A percentile compares a stretch with the other conserved stretches of the same genome.
Conservation (phyloP, 1,284 basidiomycete species). For the Leccinum pallidistipes region DNA sequence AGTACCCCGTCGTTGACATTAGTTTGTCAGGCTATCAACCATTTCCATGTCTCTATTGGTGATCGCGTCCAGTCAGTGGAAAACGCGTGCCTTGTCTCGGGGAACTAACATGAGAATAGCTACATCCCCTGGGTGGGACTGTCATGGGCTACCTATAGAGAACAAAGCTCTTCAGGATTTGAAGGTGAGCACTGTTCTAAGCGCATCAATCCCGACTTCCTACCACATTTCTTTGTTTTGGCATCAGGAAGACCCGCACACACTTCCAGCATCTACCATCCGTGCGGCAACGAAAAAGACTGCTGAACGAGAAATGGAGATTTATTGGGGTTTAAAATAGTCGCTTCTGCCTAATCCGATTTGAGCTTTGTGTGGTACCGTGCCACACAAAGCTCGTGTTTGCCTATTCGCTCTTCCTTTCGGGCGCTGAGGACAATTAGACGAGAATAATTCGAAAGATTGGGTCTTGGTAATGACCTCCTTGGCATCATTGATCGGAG, state of each 20-base stretch:
- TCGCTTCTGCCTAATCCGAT: too few species aligned
- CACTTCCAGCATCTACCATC: constrained; percentile 62
- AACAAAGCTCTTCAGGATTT: constrained; percentile 84
- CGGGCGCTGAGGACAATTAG: too few species aligned
- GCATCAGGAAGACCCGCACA: constrained; percentile 50
- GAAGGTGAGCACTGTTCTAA: constrained; percentile 45
- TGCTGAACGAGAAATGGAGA: constrained; percentile 74
- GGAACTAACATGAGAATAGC: constrained; percentile 42
- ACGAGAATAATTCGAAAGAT: too few species aligned
- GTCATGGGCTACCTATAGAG: constrained; percentile 97
- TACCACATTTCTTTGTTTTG: constrained; percentile 3
- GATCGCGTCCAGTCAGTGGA: constrained; percentile 75
- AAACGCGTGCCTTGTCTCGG: neutral
- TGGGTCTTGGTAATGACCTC: constrained; percentile 58
- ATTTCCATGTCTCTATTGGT: constrained; percentile 83
- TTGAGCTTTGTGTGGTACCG: too few species aligned
- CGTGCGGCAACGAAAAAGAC: constrained; percentile 73
- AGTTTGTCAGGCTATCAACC: constrained; percentile 73
- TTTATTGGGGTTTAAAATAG: too few species aligned
- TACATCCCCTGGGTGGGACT: constrained; percentile 97
- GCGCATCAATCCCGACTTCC: neutral
- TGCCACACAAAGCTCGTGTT: too few species aligned
- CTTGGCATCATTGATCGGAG: neutral
- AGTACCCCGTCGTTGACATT: constrained; percentile 1
- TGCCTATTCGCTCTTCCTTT: too few species aligned